phyloP scores from a whole-genome alignment of 177 flowering plant species.

The Vitis hybrid region DNA sequence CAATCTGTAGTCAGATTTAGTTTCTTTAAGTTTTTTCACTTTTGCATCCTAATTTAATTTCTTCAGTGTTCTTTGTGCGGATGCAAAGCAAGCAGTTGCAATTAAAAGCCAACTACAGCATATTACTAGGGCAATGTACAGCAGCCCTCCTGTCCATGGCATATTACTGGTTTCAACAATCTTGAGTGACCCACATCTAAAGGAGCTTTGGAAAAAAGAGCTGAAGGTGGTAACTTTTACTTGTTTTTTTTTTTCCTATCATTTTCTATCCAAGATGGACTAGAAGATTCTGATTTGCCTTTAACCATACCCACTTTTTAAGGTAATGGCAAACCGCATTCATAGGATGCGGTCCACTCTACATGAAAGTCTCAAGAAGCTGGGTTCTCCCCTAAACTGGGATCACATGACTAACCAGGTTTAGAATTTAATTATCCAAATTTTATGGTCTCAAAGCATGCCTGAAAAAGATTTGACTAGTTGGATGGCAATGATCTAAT shows the following conservation, averaged over 20 bases:
- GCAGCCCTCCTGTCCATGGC: constrained; percentile 42
- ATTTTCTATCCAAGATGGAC: neutral
- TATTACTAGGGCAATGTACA: constrained; percentile 37
- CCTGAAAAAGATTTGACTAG: no score
- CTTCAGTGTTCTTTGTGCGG: constrained; percentile 25
- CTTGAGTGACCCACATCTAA: constrained; percentile 27
- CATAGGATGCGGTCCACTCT: constrained; percentile 24
- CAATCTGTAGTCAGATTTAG: no score
- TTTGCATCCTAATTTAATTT: neutral
- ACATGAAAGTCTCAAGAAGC: constrained; percentile 22
- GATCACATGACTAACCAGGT: constrained; percentile 44
- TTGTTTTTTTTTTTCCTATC: neutral
- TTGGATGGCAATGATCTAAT: no score
- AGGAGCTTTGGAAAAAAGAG: constrained; percentile 29
- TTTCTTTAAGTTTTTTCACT: no score
- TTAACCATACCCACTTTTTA: neutral
- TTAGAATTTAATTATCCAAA: neutral
- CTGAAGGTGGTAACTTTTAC: constrained; percentile 22
- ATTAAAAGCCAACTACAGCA: constrained; percentile 36
- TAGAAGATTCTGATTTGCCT: no score
- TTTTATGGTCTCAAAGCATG: no score
- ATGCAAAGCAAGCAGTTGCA: constrained; percentile 26
- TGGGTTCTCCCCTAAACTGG: constrained; percentile 34
- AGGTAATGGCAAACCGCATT: constrained; percentile 33
- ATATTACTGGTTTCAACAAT: constrained; percentile 34